A percentile compares a stretch with the other conserved stretches of the same genome.
Conservation (phyloP, 2,329 filamentous ascomycete genomes). For the Diaporthe velutina region DNA sequence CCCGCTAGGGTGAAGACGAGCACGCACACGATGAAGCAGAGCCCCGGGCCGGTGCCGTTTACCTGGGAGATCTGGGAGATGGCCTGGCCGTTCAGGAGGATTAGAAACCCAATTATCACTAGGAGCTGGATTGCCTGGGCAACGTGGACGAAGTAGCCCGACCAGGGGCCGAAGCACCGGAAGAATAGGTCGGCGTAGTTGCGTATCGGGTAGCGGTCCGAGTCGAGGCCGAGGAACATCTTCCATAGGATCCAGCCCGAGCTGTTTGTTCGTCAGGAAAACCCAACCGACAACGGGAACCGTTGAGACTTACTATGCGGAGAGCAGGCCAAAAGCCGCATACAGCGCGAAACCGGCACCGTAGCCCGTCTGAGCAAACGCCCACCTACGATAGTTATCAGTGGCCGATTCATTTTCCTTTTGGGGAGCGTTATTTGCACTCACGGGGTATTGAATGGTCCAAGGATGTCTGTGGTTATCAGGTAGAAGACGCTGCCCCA, state of each 20-base stretch:
- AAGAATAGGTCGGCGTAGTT: slow-evolving; percentile 64
- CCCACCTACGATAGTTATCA: slow-evolving; percentile 5
- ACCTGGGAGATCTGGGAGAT: slow-evolving; percentile 58
- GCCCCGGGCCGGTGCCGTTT: slow-evolving; percentile 48
- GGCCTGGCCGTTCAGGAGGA: slow-evolving; percentile 66
- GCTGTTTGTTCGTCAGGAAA: not conserved
- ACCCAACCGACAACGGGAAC: accelerated
- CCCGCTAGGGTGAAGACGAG: slow-evolving; percentile 64
- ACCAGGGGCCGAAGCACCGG: slow-evolving; percentile 58
- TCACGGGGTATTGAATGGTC: slow-evolving; percentile 54
- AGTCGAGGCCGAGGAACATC: slow-evolving; percentile 60
- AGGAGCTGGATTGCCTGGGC: slow-evolving; percentile 62
- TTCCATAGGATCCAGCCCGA: slow-evolving; percentile 62
- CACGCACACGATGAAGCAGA: slow-evolving; percentile 67
- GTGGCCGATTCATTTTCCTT: too few relatives aligned
- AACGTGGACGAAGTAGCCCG: slow-evolving; percentile 61
- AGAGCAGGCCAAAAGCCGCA: slow-evolving; percentile 27
- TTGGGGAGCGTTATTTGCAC: not conserved
- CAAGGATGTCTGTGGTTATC: slow-evolving; percentile 63
- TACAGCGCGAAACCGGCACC: slow-evolving; percentile 37
- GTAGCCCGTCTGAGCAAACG: slow-evolving; percentile 37
- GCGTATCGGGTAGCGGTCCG: slow-evolving; percentile 58
- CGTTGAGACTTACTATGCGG: slow-evolving; percentile 11
- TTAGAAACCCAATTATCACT: slow-evolving; percentile 63
- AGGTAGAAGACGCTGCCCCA: slow-evolving; percentile 62